A percentile compares a stretch with the other conserved stretches of the same genome.
Conservation (phyloP, 139 green algal genomes). For the Edaphochlamys debaryana region DNA sequence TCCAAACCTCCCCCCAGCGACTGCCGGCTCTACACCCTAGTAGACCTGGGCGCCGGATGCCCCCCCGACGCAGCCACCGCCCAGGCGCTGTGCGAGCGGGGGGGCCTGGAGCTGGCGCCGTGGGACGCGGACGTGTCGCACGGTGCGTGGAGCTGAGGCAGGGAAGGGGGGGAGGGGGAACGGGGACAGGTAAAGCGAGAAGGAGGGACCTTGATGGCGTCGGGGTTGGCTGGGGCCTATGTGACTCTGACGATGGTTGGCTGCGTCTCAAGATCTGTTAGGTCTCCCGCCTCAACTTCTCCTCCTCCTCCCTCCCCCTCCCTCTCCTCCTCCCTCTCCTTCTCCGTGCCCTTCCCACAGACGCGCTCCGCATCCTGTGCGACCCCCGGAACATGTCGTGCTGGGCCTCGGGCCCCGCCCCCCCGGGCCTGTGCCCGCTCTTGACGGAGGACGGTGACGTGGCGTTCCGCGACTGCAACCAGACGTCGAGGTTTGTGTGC, state of each 20-base stretch:
- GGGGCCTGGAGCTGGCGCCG: constrained; percentile 15
- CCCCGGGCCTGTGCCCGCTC: background rate
- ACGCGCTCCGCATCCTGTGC: background rate
- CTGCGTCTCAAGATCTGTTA: too few relatives aligned
- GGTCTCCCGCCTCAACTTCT: too few relatives aligned
- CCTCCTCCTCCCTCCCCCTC: too few relatives aligned
- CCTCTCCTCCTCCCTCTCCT: too few relatives aligned
- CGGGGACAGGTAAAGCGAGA: too few relatives aligned
- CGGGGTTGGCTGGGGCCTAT: too few relatives aligned
- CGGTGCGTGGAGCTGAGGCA: background rate
- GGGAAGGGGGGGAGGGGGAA: too few relatives aligned
- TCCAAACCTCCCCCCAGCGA: background rate
- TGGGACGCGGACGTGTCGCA: background rate
- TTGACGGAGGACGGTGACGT: background rate
- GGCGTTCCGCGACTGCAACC: background rate
- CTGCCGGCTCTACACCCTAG: constrained; percentile 20
- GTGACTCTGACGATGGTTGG: too few relatives aligned
- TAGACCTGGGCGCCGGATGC: constrained; percentile 22
- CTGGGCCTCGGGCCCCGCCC: background rate
- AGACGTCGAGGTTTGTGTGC: constrained; percentile 6
- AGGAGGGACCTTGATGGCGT: too few relatives aligned
- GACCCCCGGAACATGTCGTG: background rate
- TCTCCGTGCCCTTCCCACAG: background rate
- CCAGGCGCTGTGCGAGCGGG: background rate
- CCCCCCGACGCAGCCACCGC: background rate